Base-by-base conservation (phyloP, 139 green algal genomes). In the Haematococcus sp. region DNA sequence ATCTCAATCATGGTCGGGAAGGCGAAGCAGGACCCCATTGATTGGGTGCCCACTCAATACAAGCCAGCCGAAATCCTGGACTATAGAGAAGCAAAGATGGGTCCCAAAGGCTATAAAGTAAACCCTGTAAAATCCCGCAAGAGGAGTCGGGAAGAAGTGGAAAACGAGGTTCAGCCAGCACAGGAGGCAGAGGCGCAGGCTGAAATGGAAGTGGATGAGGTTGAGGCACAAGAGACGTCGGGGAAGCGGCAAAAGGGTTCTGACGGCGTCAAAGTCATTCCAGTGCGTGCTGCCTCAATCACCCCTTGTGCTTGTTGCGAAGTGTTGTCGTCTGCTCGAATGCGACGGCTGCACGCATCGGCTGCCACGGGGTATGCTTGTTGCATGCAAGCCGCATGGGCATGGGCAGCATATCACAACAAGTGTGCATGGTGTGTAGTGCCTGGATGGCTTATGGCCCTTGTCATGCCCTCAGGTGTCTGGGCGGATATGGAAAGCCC, bases 391-490 rank as follows among this genome's bases (percentile, higher is more conserved):
- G 40, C 40, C 11, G 40, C 40, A 49, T 49, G 40, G 40, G 40
- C 40, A 49, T 49, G 40, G 40, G 40, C 40, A 30, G 54, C 54
- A 11, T 11, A 25, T 25, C 11, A 19, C 60, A 22, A 30, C 63
- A 25, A 5, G 40, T 49, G 40, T 49, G 40, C 40, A 49, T 49
- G 40, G 7, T 49, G 11, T 49, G n/a, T n/a, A n/a, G n/a, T n/a
- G n/a, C n/a, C n/a, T n/a, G n/a, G n/a, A n/a, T n/a, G n/a, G n/a
- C n/a, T n/a, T n/a, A n/a, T n/a, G n/a, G n/a, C n/a, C n/a, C n/a
- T n/a, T n/a, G n/a, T n/a, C n/a, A n/a, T n/a, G n/a, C n/a, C 40
- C 40, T 49, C 74, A 87, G 82, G 82, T 84, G 33, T 84, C 82
- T n/a, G 82, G 82, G 9, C 80, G 80, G 64, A 34, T 28, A 0